Conservation (phyloP, 768 basidiomycete genomes). For the Suillus discolor region DNA sequence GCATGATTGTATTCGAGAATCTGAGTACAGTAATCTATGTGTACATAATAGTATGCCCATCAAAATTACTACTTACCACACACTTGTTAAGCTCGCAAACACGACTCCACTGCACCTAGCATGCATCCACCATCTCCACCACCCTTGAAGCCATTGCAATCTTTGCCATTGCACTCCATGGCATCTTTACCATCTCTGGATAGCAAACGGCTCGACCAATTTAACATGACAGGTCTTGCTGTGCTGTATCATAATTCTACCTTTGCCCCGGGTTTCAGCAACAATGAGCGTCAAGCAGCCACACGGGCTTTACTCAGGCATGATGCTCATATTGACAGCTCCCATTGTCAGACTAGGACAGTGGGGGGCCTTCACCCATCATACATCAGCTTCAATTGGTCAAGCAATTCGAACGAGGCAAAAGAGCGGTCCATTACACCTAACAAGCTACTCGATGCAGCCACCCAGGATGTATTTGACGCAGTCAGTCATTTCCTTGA, state of each 20-base stretch:
- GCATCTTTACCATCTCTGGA: background rate
- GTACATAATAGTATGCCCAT: no score
- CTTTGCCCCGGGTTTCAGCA: conserved; percentile 3
- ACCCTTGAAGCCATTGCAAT: background rate
- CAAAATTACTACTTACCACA: no score
- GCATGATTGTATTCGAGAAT: no score
- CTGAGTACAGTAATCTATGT: no score
- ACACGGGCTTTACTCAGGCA: conserved; percentile 6
- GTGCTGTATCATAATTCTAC: conserved; percentile 5
- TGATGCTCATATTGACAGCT: conserved; percentile 2
- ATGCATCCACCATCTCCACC: background rate
- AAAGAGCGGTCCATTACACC: background rate
- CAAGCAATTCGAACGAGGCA: background rate
- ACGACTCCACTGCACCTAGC: background rate
- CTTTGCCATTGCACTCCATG: background rate
- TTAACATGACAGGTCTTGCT: conserved; percentile 13
- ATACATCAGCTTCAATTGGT: conserved; percentile 9
- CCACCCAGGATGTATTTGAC: conserved; percentile 3
- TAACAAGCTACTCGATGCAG: background rate
- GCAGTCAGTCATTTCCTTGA: conserved; percentile 4
- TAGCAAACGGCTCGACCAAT: conserved; percentile 2
- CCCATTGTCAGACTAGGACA: conserved; percentile 6
- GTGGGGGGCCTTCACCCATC: conserved; percentile 9
- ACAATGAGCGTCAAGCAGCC: conserved; percentile 4
- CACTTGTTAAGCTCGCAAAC: background rate